Percentiles rank a stretch among this genome's conserved stretches.
Conservation (phyloP, 345 rosid species). For the Rhizophora mangle region DNA sequence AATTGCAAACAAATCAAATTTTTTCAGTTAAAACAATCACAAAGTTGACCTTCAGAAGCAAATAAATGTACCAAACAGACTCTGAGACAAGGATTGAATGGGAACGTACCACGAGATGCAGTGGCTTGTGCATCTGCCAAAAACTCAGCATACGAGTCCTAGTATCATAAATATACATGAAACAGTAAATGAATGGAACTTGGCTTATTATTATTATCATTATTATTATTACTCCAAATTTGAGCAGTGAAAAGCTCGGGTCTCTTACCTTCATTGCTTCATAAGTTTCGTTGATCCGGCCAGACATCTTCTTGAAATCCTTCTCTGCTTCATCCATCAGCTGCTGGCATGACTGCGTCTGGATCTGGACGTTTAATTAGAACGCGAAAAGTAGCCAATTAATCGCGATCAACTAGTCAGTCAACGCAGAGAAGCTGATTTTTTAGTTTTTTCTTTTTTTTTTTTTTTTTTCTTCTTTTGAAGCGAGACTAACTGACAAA, state of each 20-base stretch:
- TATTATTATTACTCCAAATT: no score
- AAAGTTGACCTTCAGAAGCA: no score
- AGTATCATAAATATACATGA: conserved; percentile 1
- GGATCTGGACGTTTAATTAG: conserved; percentile 33
- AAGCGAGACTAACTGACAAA: no score
- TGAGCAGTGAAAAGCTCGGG: not conserved
- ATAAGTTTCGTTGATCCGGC: conserved; percentile 34
- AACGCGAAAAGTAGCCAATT: not conserved
- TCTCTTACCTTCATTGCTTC: conserved; percentile 44
- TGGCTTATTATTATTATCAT: no score
- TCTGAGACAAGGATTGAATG: not conserved
- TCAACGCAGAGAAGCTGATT: not conserved
- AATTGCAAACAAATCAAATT: no score
- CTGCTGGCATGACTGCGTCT: conserved; percentile 45
- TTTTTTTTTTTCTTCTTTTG: no score
- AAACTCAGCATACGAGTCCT: conserved; percentile 48
- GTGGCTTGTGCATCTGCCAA: conserved; percentile 42
- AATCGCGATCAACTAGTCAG: not conserved
- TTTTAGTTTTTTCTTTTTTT: not conserved
- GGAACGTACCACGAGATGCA: conserved; percentile 35
- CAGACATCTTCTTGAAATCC: conserved; percentile 44
- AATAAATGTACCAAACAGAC: no score
- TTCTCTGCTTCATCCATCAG: conserved; percentile 45
- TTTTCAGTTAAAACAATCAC: no score
- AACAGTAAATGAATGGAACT: no score